Percentiles rank a stretch among this genome's conserved stretches.
Conservation (phyloP, 202 grass and related monocot species). For the Panicum virgatum region DNA sequence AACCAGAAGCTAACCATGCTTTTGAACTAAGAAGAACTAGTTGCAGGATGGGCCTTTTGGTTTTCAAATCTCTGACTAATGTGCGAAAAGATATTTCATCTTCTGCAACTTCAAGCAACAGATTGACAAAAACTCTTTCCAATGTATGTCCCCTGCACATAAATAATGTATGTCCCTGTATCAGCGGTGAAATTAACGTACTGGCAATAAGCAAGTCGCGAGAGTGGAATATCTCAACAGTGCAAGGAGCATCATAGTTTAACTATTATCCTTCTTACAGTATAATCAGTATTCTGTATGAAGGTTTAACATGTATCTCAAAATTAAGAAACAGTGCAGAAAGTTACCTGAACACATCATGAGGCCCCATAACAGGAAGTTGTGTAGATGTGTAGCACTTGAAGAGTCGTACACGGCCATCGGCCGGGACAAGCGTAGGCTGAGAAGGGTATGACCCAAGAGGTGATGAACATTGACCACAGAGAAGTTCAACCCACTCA, state of each 20-base stretch:
- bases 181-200: conserved; percentile 22
- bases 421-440: conserved; percentile 39
- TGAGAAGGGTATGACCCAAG: conserved; percentile 85
- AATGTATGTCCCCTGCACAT: conserved; percentile 65
- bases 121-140: conserved; percentile 75
- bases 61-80: conserved; percentile 80
- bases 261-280: conserved; percentile 14
- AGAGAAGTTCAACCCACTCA: conserved; percentile 74
- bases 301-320: conserved; percentile 15
- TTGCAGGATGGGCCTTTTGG: conserved; percentile 64
- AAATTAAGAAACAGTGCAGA: conserved; percentile 29
- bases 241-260: conserved; percentile 11
- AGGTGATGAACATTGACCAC: conserved; percentile 64
- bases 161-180: conserved; percentile 36
- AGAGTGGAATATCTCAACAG: background rate
- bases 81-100: conserved; percentile 94
- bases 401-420: conserved; percentile 80
- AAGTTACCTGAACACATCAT: conserved; percentile 84
- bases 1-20: conserved; percentile 70
- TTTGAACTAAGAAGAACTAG: conserved; percentile 81
- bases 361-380: conserved; percentile 42
- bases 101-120: conserved; percentile 81
- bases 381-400: conserved; percentile 82
- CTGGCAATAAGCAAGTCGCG: conserved; percentile 28
- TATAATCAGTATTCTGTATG: background rate